A percentile compares a stretch with the other conserved stretches of the same genome.
Conservation (phyloP, 345 rosid genomes). For the Bruguiera sexangula region DNA sequence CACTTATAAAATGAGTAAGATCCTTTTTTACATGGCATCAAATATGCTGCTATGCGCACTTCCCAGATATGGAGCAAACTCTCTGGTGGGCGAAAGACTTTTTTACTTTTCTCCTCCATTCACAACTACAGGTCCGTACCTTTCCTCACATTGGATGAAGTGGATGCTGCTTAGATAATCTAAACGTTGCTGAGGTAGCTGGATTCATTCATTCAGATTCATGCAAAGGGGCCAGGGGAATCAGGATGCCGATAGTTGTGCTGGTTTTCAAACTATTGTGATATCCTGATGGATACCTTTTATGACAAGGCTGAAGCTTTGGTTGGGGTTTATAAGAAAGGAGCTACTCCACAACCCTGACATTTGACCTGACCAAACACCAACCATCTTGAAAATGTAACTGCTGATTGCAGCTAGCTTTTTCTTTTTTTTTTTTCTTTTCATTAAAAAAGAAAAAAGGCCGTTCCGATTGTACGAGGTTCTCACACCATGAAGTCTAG, state of each 20-base stretch:
- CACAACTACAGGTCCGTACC: constrained; percentile 96
- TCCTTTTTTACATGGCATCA: constrained; percentile 88
- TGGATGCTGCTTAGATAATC: constrained; percentile 95
- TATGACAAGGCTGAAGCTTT: constrained; percentile 93
- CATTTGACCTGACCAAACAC: constrained; percentile 73
- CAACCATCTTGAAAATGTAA: constrained; percentile 43
- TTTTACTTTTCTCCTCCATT: constrained; percentile 76
- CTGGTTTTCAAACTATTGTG: constrained; percentile 93
- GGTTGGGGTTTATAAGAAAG: constrained; percentile 83
- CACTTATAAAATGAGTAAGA: constrained; percentile 92
- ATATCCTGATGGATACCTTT: constrained; percentile 96
- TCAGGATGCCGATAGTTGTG: constrained; percentile 59
- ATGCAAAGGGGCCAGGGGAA: constrained; percentile 50
- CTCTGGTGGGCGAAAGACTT: constrained; percentile 96
- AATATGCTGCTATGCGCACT: constrained; percentile 93
- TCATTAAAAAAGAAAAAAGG: too few species aligned
- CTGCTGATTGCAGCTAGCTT: background rate
- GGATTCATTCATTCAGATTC: constrained; percentile 89
- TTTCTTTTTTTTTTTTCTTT: too few species aligned
- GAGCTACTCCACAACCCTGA: constrained; percentile 93
- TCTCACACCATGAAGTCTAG: too few species aligned
- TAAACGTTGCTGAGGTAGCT: constrained; percentile 89
- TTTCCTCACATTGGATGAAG: constrained; percentile 90
- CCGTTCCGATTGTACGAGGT: too few species aligned
- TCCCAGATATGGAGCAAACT: constrained; percentile 96